phyloP scores from a whole-genome alignment of 371 early-diverging fungal species.

The Mucor velutinosus region DNA sequence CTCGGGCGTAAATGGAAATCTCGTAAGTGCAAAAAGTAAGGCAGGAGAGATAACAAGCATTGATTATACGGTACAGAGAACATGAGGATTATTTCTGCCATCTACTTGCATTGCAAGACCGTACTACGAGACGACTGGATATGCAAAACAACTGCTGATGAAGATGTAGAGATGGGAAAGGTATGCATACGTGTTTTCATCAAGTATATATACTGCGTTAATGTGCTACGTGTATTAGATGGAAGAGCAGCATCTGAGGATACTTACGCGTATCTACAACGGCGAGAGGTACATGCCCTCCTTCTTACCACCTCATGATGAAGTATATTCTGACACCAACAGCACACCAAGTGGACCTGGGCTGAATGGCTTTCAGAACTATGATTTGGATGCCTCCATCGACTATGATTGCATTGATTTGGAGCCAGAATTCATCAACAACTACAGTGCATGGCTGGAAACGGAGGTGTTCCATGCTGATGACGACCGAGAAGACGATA shows the following conservation, averaged over 20 bases:
- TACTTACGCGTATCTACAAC: constrained; percentile 64
- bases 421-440: constrained; percentile 42
- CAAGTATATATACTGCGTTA: neutral
- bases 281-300: constrained; percentile 57
- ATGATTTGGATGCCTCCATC: constrained; percentile 5
- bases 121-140: constrained; percentile 75
- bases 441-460: neutral
- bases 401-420: constrained; percentile 38
- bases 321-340: constrained; percentile 3
- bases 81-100: constrained; percentile 79
- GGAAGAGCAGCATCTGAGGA: constrained; percentile 66
- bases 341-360: neutral
- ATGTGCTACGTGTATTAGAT: constrained; percentile 25
- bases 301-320: constrained; percentile 36
- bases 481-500: neutral
- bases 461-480: neutral
- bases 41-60: no score
- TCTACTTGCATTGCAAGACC: constrained; percentile 71
- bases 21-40: constrained; percentile 39
- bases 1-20: constrained; percentile 83
- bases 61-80: constrained; percentile 46
- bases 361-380: neutral
- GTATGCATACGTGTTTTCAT: constrained; percentile 22
- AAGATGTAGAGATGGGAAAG: constrained; percentile 72
- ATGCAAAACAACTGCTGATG: constrained; percentile 64